Base-by-base conservation (phyloP, 768 basidiomycete genomes). In the Lactarius sanguifluus region DNA sequence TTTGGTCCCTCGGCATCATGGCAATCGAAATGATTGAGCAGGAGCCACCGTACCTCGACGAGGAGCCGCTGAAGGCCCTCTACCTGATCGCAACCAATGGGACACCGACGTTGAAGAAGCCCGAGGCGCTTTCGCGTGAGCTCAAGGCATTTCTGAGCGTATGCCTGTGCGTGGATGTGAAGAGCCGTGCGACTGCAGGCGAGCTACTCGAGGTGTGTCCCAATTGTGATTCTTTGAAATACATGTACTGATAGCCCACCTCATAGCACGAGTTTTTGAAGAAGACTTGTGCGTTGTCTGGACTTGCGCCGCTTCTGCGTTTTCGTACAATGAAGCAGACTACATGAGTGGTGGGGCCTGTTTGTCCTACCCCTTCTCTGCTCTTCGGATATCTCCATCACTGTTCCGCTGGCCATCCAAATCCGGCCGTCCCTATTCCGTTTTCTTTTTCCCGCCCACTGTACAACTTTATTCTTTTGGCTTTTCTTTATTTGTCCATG, bases 21-120 rank as follows among this genome's bases (percentile, higher is more conserved):
- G 94, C 94, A 5, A 98, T 98, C 67, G 94, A 98, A 82, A 98
- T 98, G 96, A 96, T 98, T 69, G 95, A 98, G 77, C 95, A 94
- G 73, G 95, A 97, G 77, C 95, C 95, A 2, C 95, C 95, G 7
- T 96, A 97, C 76, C 81, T 98, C 47, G 94, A 96, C 70, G 95
- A 98, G 75, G 95, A 98, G 72, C 95, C 95, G 0, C 81, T 96
- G 66, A 93, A 96, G 79, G 95, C 96, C 23, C 78, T 98, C 56
- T 97, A 98, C 77, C 79, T 97, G 67, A 97, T 98, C 72, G 97
- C 96, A 41, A 99, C 96, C 52, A 98, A 98, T 74, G 97, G 97
- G 15, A 98, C 97, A 20, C 97, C 97, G 63, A 98, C 97, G 66
- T 76, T 99, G 75, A 98, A 98, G 85, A 93, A 91, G 73, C 95